These are phyloP conservation scores for Helicocarpus griseus DNA, from an alignment of 2,329 filamentous ascomycete genomes.

Conservation along the genomic window DNA sequence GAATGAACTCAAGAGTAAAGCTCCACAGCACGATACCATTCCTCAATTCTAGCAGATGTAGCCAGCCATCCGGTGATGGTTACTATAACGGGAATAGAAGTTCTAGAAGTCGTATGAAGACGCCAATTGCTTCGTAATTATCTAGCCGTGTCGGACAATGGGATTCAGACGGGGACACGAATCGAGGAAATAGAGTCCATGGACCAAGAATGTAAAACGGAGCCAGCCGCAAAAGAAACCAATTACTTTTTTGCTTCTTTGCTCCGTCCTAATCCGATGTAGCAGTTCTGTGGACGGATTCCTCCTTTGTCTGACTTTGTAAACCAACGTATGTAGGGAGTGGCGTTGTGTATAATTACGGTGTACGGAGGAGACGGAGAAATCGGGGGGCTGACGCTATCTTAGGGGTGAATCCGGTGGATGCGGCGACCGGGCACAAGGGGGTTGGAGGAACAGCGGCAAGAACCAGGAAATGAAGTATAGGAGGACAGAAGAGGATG, in stretches of 20 bases:
- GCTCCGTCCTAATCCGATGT: background rate
- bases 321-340: background rate
- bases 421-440: background rate
- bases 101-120: background rate
- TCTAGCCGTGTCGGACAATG: background rate
- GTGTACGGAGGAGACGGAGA: too few relatives aligned
- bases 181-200: too few relatives aligned
- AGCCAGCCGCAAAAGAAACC: background rate
- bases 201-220: background rate
- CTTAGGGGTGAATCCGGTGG: background rate
- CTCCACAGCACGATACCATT: conserved; percentile 2
- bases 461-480: background rate
- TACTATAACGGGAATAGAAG: background rate
- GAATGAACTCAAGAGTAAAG: background rate
- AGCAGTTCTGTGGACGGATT: background rate
- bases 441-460: background rate
- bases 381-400: background rate
- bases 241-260: background rate
- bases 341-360: background rate
- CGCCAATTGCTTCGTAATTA: background rate
- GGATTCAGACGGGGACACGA: background rate
- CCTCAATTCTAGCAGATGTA: background rate
- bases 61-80: background rate
- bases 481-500: background rate
- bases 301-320: too few relatives aligned